These are phyloP conservation scores for Chaetomium globosum DNA, from an alignment of 2,329 filamentous ascomycete species.

Conservation along the genomic window DNA sequence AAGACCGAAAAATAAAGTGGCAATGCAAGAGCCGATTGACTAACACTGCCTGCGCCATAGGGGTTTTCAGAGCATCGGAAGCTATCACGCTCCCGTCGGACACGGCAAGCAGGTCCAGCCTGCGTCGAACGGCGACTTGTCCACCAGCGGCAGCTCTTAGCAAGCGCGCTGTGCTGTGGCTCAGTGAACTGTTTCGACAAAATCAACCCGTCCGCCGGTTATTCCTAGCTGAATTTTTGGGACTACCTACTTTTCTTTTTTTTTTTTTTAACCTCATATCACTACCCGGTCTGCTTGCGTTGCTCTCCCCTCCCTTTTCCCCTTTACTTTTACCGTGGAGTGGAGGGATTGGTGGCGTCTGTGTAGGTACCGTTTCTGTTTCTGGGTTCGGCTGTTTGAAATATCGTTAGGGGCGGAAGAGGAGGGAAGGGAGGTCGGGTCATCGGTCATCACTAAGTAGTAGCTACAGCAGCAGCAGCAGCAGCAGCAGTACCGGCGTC, in stretches of 20 bases:
- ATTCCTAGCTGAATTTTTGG: not conserved
- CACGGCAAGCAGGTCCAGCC: conserved; percentile 50
- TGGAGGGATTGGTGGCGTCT: not conserved
- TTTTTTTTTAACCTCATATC: not conserved
- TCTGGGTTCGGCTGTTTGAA: not conserved
- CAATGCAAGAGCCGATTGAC: not conserved
- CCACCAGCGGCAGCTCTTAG: conserved; percentile 29
- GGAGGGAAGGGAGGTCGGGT: not conserved
- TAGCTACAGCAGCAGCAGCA: no score
- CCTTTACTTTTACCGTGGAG: not conserved
- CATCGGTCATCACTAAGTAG: not conserved
- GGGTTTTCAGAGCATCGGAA: conserved; percentile 67
- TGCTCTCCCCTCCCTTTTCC: not conserved
- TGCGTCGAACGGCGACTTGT: conserved; percentile 41
- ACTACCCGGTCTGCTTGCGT: not conserved
- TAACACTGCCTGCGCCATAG: conserved; percentile 40
- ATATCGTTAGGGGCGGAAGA: not conserved
- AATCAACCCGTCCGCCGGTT: not conserved
- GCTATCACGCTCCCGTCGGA: conserved; percentile 61
- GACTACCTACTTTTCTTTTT: not conserved
- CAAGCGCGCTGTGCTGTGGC: no score
- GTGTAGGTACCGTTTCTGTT: not conserved
- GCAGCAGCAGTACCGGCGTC: not conserved
- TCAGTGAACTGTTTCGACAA: not conserved
- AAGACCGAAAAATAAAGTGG: no score